Conservation (phyloP, 2,329 filamentous ascomycete species). For the Fonsecaea nubica region DNA sequence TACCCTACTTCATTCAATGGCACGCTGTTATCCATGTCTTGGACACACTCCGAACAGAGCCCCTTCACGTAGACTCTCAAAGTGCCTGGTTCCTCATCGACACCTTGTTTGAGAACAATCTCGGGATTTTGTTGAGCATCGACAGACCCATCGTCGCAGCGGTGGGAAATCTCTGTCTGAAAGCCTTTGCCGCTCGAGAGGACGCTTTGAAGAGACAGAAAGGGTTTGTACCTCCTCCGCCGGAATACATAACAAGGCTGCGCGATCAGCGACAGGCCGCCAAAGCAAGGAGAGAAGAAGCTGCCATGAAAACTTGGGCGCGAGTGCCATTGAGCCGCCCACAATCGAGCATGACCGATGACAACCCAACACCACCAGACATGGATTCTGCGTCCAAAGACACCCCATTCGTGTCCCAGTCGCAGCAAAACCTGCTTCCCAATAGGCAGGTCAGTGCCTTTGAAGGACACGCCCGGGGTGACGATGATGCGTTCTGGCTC, state of each 20-base stretch:
- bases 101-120: constrained; percentile 46
- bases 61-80: constrained; percentile 42
- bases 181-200: constrained; percentile 42
- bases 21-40: constrained; percentile 48
- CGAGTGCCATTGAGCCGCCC: constrained; percentile 22
- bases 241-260: constrained; percentile 39
- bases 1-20: constrained; percentile 45
- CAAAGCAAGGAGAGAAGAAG: constrained; percentile 20
- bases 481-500: constrained; percentile 1
- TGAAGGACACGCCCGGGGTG: neutral
- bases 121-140: constrained; percentile 39
- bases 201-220: constrained; percentile 11
- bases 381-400: neutral
- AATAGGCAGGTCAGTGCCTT: neutral
- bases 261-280: constrained; percentile 37
- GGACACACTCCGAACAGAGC: constrained; percentile 46
- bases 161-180: constrained; percentile 45
- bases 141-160: constrained; percentile 44
- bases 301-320: constrained; percentile 29
- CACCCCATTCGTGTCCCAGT: neutral
- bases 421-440: neutral
- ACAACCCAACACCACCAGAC: neutral
- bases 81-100: constrained; percentile 48
- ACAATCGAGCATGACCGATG: neutral
- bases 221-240: constrained; percentile 3